These are phyloP conservation scores for Cordia subcordata DNA, from an alignment of 257 asterid species.

Conservation along the genomic window DNA sequence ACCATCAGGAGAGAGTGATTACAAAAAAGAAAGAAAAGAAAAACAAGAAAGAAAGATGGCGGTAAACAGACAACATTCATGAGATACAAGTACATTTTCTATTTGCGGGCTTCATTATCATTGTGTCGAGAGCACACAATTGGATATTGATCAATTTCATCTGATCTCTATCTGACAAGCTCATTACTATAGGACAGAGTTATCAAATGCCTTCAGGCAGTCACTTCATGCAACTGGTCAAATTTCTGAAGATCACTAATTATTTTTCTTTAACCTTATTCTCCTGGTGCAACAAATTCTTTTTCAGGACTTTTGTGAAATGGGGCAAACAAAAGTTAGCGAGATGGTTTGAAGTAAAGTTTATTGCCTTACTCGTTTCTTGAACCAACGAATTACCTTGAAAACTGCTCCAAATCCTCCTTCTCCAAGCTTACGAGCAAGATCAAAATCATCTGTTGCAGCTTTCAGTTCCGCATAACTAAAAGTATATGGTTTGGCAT, in stretches of 20 bases:
- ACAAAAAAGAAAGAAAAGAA: not conserved
- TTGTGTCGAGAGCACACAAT: not conserved
- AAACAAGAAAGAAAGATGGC: not conserved
- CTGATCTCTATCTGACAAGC: too few relatives aligned
- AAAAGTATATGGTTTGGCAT: conserved; percentile 71
- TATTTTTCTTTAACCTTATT: too few relatives aligned
- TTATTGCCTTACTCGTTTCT: too few relatives aligned
- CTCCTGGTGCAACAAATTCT: too few relatives aligned
- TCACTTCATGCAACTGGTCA: too few relatives aligned
- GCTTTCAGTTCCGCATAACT: conserved; percentile 61
- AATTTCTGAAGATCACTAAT: too few relatives aligned
- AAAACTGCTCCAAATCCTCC: conserved; percentile 94
- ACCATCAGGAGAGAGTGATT: conserved; percentile 6
- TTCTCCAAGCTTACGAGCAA: conserved; percentile 78
- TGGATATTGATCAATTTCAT: not conserved
- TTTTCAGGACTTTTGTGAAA: too few relatives aligned
- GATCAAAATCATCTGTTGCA: conserved; percentile 63
- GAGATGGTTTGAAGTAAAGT: too few relatives aligned
- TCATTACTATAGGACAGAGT: too few relatives aligned
- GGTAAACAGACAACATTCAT: conserved; percentile 3
- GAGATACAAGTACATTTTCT: not conserved
- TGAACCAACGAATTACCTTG: conserved; percentile 40
- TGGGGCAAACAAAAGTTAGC: not conserved
- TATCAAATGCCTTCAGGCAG: too few relatives aligned
- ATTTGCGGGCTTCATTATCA: too few relatives aligned